Evolutionary conservation across 495 filamentous ascomycete species (phyloP).

Genomic region (Hypoxylon cercidicola): DNA sequence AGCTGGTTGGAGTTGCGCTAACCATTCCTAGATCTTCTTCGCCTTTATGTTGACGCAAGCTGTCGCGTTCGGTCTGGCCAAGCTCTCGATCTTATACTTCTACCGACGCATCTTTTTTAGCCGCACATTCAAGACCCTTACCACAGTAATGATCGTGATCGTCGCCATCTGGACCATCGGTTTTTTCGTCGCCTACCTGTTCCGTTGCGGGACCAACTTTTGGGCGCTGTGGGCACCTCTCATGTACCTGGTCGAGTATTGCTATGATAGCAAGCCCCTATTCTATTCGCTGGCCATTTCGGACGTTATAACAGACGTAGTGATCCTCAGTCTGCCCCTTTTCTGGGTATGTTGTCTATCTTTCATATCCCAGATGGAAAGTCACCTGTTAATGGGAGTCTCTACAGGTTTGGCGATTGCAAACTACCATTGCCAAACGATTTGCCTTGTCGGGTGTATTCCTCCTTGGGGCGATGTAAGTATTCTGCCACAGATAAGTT

Average conservation of each 20-base stretch:
- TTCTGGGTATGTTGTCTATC: conserved; percentile 5
- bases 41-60: conserved; percentile 20
- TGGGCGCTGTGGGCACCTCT: conserved; percentile 26
- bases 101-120: conserved; percentile 50
- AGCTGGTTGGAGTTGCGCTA: not conserved
- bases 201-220: conserved; percentile 35
- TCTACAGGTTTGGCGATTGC: not conserved
- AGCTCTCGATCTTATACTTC: conserved; percentile 47
- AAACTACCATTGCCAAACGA: not conserved
- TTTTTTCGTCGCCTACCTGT: conserved; percentile 34
- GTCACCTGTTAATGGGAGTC: no score
- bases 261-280: conserved; percentile 7
- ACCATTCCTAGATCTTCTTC: conserved; percentile 6
- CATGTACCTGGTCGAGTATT: conserved; percentile 6
- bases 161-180: conserved; percentile 33
- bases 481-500: no score
- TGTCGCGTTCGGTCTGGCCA: conserved; percentile 53
- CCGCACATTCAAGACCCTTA: conserved; percentile 1
- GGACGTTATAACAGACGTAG: conserved; percentile 32
- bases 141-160: conserved; percentile 30
- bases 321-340: conserved; percentile 16
- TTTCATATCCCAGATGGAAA: not conserved
- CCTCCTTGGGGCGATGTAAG: conserved; percentile 16
- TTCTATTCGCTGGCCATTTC: conserved; percentile 15
- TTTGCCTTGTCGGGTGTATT: conserved; percentile 13